phyloP scores from a whole-genome alignment of 257 asterid species.

The Leptodermis oblonga region DNA sequence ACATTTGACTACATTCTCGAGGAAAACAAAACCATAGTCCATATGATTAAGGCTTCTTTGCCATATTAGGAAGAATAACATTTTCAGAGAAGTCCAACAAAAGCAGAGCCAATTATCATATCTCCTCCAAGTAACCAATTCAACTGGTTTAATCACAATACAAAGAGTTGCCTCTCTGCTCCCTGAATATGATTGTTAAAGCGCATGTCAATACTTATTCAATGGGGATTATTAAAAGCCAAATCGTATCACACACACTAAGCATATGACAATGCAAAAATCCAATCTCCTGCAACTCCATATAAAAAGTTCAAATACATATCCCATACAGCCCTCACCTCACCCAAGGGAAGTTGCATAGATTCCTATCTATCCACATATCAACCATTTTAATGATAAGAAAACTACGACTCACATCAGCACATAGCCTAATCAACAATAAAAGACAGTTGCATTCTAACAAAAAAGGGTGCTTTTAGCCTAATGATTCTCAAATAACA shows the following conservation, averaged over 20 bases:
- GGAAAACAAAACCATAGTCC: constrained; percentile 35
- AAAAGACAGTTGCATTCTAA: neutral
- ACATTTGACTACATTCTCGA: constrained; percentile 22
- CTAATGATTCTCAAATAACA: neutral
- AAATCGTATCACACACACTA: constrained; percentile 10
- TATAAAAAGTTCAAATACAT: neutral
- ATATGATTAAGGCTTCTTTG: constrained; percentile 49
- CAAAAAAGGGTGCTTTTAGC: neutral
- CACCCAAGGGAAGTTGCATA: neutral
- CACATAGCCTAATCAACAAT: neutral
- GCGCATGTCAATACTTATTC: constrained; percentile 43
- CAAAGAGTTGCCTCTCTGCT: constrained; percentile 48
- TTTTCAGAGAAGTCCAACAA: constrained; percentile 44
- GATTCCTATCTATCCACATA: neutral
- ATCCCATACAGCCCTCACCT: neutral
- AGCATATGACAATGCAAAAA: constrained; percentile 1
- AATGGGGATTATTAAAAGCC: constrained; percentile 14
- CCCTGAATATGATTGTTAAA: constrained; percentile 65
- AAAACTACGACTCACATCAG: neutral
- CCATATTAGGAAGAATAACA: constrained; percentile 41
- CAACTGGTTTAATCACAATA: constrained; percentile 33
- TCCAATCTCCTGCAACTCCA: neutral
- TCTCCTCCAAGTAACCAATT: constrained; percentile 40
- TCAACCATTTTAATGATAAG: neutral
- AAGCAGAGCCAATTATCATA: constrained; percentile 40